A percentile compares a stretch with the other conserved stretches of the same genome.
These are phyloP conservation scores for Puccinia polysora DNA, from an alignment of 1,284 basidiomycete species.

Conservation along the genomic window DNA sequence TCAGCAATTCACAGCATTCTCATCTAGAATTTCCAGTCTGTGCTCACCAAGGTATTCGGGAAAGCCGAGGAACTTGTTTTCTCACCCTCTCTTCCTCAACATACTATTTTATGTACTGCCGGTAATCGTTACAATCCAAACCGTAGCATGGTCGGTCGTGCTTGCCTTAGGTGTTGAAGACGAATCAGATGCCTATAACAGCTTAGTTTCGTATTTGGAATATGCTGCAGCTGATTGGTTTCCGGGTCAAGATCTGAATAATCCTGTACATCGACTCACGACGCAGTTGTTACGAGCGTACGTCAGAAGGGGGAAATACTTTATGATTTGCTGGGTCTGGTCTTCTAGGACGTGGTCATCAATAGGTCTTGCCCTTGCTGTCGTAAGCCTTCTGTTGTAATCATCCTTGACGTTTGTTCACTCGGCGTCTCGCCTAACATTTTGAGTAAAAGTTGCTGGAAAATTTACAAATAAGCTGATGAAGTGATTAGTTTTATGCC, in stretches of 20 bases:
- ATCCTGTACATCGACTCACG: neutral
- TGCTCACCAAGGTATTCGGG: slow-evolving; percentile 31
- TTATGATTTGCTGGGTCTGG: slow-evolving; percentile 19
- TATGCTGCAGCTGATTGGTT: slow-evolving; percentile 11
- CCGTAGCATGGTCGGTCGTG: slow-evolving; percentile 22
- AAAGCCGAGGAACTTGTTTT: slow-evolving; percentile 5
- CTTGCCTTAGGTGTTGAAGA: slow-evolving; percentile 3
- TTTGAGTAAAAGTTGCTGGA: neutral
- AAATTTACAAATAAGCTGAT: neutral
- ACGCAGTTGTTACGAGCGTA: neutral
- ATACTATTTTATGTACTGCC: slow-evolving; percentile 31
- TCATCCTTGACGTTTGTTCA: too few relatives aligned
- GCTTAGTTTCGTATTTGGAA: slow-evolving; percentile 3
- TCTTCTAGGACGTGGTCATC: slow-evolving; percentile 29
- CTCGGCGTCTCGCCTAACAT: too few relatives aligned
- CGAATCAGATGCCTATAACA: slow-evolving; percentile 12
- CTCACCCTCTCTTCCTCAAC: slow-evolving; percentile 32
- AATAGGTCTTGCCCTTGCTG: slow-evolving; percentile 27
- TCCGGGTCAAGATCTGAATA: neutral
- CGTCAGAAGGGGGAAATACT: slow-evolving; percentile 2
- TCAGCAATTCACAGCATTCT: neutral
- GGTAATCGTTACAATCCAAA: slow-evolving; percentile 15
- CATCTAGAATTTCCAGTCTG: slow-evolving; percentile 4
- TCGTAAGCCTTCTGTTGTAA: slow-evolving; percentile 19
- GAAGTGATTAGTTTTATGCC: slow-evolving; percentile 30